Evolutionary conservation across 1,139 yeast species (phyloP).

Genomic region (Chernovozyma sophiae-reginae): DNA sequence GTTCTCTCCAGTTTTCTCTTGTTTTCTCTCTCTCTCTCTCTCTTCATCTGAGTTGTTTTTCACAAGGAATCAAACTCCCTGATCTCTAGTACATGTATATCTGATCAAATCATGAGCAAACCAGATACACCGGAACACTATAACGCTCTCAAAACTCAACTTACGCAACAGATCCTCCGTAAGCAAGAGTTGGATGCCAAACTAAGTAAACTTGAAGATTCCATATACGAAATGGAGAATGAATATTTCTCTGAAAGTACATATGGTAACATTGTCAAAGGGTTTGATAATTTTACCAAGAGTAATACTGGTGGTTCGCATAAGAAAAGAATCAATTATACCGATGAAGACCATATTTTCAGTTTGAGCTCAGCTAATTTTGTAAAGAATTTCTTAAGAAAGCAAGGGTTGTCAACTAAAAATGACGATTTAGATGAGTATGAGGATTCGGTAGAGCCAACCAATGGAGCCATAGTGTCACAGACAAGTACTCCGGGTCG

Average conservation of each 20-base stretch:
- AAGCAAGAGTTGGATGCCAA: slow-evolving; percentile 65
- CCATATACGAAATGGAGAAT: slow-evolving; percentile 77
- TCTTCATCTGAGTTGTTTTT: too few relatives aligned
- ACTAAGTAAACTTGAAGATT: slow-evolving; percentile 65
- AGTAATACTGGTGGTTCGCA: slow-evolving; percentile 32
- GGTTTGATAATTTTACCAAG: slow-evolving; percentile 80
- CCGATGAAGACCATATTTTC: slow-evolving; percentile 82
- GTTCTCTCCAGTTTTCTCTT: too few relatives aligned
- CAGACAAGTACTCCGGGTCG: slow-evolving; percentile 27
- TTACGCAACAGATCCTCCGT: slow-evolving; percentile 59
- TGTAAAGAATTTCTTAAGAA: slow-evolving; percentile 55
- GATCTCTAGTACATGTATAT: neutral
- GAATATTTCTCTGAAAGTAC: slow-evolving; percentile 66
- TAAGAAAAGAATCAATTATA: slow-evolving; percentile 54
- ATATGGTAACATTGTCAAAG: slow-evolving; percentile 81
- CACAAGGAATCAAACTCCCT: too few relatives aligned
- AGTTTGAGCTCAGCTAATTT: slow-evolving; percentile 75
- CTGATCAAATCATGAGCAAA: slow-evolving; percentile 7
- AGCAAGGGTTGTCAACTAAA: slow-evolving; percentile 20
- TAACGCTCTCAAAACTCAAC: slow-evolving; percentile 61
- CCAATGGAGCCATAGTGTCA: slow-evolving; percentile 6
- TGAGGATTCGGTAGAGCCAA: slow-evolving; percentile 43
- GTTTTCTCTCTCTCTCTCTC: too few relatives aligned
- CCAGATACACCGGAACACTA: slow-evolving; percentile 44
- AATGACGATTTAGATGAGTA: slow-evolving; percentile 43